Evolutionary conservation across 2,329 filamentous ascomycete species (phyloP), one percentile per base, ranked within the genome.

Genomic region (Trichoderma semiorbis): DNA sequence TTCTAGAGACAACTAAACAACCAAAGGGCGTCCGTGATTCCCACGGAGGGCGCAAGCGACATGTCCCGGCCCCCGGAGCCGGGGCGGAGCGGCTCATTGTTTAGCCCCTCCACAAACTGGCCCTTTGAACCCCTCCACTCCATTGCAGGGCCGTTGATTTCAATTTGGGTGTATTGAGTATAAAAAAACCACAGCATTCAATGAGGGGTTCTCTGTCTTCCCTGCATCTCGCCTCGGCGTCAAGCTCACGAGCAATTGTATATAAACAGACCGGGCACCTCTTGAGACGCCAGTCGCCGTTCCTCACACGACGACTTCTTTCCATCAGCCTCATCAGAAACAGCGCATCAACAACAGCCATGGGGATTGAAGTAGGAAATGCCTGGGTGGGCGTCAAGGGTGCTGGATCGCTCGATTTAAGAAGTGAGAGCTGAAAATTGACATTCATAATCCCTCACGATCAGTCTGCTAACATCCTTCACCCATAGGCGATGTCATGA

Each of bases 401-500:
- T 26, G 75, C 82, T 10, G 82, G 81, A 11, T 79, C 78, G 16
- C 79, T 81, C 67, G 83, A 84, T 71, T 74, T 84, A 32, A 77
- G 83, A 72, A 84, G 83, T 84, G 75, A 75, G 81, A 73, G 16
- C 16, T 21, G 2, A 18, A 28, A 16, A 58, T 26, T 30, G 1
- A 16, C 18, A 36, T 4, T 7, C 1, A 11, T 28, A 16, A 5
- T n/a, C 11, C 11, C n/a, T 21, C 4, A 32, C 12, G 16, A 58
- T 7, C 8, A 11, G n/a, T 18, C 16, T 58, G 28, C 26, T 58
- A n/a, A 58, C 26, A 5, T 28, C 0, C 16, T n/a, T 7, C 3
- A 14, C 55, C 12, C 24, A 12, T 62, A 86, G 86, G 86, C 73
- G 86, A 88, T 77, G 83, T 83, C 28, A 83, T 86, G 81, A 97